Evolutionary conservation across 2,329 filamentous ascomycete species (phyloP).

Genomic region (Claviceps sp.): DNA sequence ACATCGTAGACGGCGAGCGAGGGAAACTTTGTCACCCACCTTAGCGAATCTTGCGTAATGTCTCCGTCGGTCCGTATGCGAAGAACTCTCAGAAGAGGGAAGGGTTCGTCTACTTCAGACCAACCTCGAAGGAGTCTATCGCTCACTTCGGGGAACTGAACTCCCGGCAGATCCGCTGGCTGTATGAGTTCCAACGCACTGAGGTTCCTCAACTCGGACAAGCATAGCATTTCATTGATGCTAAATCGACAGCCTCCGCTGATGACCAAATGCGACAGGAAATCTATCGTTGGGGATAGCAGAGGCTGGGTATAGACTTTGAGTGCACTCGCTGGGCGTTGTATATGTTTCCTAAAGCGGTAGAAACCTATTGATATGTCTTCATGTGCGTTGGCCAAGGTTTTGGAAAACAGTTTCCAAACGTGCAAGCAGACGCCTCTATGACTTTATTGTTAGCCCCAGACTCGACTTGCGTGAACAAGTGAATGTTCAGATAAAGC

Average conservation of each 20-base stretch:
- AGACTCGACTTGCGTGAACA: not conserved
- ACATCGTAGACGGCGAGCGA: slow-evolving; percentile 32
- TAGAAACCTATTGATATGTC: slow-evolving; percentile 24
- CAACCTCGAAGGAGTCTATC: slow-evolving; percentile 34
- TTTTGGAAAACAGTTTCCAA: slow-evolving; percentile 26
- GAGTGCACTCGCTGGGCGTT: slow-evolving; percentile 21
- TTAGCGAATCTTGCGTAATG: slow-evolving; percentile 26
- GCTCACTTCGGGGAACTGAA: slow-evolving; percentile 23
- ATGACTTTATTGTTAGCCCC: not conserved
- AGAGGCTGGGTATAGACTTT: slow-evolving; percentile 24
- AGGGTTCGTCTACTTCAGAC: slow-evolving; percentile 26
- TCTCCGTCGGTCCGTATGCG: slow-evolving; percentile 29
- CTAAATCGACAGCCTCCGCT: slow-evolving; percentile 22
- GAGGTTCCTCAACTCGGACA: slow-evolving; percentile 31
- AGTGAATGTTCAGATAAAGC: not conserved
- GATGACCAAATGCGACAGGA: slow-evolving; percentile 28
- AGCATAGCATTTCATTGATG: slow-evolving; percentile 25
- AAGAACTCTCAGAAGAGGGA: slow-evolving; percentile 33
- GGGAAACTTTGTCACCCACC: slow-evolving; percentile 28
- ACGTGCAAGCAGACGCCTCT: slow-evolving; percentile 24
- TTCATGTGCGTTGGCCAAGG: slow-evolving; percentile 18
- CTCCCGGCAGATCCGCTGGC: slow-evolving; percentile 16
- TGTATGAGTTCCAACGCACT: slow-evolving; percentile 34
- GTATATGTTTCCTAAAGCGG: slow-evolving; percentile 26
- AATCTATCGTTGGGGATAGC: slow-evolving; percentile 22